Percentiles rank a stretch among this genome's conserved stretches.
Evolutionary conservation across 1,284 basidiomycete genomes (phyloP).

Genomic region (Bondarzewia mesenterica): DNA sequence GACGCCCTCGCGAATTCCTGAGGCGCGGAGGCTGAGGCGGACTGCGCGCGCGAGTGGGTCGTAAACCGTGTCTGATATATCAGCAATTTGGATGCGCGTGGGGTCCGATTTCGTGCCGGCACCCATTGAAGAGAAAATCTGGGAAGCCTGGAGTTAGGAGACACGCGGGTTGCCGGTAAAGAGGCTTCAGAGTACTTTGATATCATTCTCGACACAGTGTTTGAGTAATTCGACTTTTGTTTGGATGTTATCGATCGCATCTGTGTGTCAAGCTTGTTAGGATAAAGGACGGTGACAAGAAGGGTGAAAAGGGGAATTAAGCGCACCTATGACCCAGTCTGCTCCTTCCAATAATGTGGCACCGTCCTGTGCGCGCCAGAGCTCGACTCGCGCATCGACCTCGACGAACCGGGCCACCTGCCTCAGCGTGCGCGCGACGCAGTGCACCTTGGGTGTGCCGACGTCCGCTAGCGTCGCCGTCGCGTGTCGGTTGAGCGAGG

Average conservation of each 20-base stretch:
- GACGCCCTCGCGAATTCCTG: slow-evolving; percentile 48
- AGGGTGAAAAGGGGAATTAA: slow-evolving; percentile 8
- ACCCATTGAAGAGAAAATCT: slow-evolving; percentile 97
- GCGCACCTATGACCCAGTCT: slow-evolving; percentile 83
- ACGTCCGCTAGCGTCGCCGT: slow-evolving; percentile 90
- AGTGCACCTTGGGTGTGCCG: slow-evolving; percentile 88
- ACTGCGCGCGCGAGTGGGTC: slow-evolving; percentile 93
- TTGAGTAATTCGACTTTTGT: slow-evolving; percentile 89
- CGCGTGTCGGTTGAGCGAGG: slow-evolving; percentile 90
- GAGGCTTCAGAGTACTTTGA: slow-evolving; percentile 45
- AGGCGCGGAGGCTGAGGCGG: slow-evolving; percentile 62
- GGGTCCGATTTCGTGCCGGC: slow-evolving; percentile 96
- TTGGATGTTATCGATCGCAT: slow-evolving; percentile 95
- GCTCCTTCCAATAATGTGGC: slow-evolving; percentile 68
- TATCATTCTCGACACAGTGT: slow-evolving; percentile 68
- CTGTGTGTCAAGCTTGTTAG: slow-evolving; percentile 31
- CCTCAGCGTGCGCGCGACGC: slow-evolving; percentile 68
- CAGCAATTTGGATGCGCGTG: slow-evolving; percentile 90
- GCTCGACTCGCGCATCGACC: slow-evolving; percentile 75
- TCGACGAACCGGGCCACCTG: slow-evolving; percentile 67
- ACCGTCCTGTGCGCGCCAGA: slow-evolving; percentile 78
- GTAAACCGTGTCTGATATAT: slow-evolving; percentile 90
- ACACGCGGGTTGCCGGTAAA: neutral
- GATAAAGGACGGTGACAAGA: slow-evolving; percentile 8
- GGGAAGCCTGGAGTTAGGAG: neutral